Conservation (phyloP, 257 asterid genomes). For the Primulina eburnea region DNA sequence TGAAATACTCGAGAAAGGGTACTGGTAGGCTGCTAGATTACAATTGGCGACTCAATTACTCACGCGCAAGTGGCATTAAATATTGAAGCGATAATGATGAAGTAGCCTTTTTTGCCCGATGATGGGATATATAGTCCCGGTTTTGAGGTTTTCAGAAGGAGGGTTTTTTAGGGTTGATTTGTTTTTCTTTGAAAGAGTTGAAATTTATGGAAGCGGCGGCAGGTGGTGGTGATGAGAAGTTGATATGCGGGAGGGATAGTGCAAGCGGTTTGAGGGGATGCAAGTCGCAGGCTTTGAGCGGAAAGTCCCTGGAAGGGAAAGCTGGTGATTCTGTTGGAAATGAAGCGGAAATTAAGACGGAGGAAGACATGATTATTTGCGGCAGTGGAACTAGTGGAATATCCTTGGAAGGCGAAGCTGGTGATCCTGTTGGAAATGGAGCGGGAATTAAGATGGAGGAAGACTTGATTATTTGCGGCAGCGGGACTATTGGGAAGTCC, state of each 20-base stretch:
- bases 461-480: not conserved
- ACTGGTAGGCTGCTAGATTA: not conserved
- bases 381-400: constrained; percentile 14
- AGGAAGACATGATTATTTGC: not conserved
- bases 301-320: constrained; percentile 22
- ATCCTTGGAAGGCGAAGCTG: constrained; percentile 21
- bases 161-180: constrained; percentile 1
- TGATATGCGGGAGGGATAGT: constrained; percentile 22
- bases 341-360: constrained; percentile 7
- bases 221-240: constrained; percentile 20
- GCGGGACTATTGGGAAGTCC: constrained; percentile 13
- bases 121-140: not conserved
- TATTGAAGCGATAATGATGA: not conserved
- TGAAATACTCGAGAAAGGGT: not conserved
- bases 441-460: constrained; percentile 10
- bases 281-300: constrained; percentile 29
- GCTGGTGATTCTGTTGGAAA: constrained; percentile 18
- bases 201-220: constrained; percentile 27
- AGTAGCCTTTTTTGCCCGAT: not conserved
- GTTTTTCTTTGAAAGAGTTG: not conserved
- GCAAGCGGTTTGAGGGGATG: constrained; percentile 35
- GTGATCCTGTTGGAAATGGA: constrained; percentile 11
- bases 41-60: not conserved
- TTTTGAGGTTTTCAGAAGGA: not conserved
- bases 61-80: not conserved